These are phyloP conservation scores for Umbilicus rupestris DNA, from an alignment of 164 flowering plant species.

Conservation along the genomic window DNA sequence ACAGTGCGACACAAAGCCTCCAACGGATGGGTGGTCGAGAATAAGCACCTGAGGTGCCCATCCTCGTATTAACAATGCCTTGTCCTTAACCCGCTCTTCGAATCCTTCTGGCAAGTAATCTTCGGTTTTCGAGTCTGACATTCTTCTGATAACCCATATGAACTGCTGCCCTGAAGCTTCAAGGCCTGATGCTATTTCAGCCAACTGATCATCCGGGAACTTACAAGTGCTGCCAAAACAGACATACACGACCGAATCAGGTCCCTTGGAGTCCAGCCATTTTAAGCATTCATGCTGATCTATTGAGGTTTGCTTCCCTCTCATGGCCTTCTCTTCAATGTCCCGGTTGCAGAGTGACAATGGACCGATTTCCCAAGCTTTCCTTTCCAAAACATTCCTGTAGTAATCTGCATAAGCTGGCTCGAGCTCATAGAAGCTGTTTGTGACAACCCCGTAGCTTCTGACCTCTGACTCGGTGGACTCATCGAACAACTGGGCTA, in stretches of 20 bases:
- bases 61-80: slow-evolving; percentile 25
- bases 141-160: slow-evolving; percentile 29
- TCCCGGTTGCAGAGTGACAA: slow-evolving; percentile 17
- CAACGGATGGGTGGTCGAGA: slow-evolving; percentile 21
- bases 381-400: slow-evolving; percentile 7
- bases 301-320: slow-evolving; percentile 19
- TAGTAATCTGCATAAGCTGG: slow-evolving; percentile 8
- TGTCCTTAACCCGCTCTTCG: slow-evolving; percentile 16
- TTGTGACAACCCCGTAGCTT: slow-evolving; percentile 1
- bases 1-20: slow-evolving; percentile 32
- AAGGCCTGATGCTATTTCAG: slow-evolving; percentile 30
- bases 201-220: slow-evolving; percentile 16
- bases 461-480: neutral
- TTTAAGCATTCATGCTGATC: slow-evolving; percentile 22
- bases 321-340: slow-evolving; percentile 11
- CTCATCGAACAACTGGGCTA: neutral
- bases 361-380: slow-evolving; percentile 32
- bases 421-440: slow-evolving; percentile 11
- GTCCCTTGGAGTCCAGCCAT: slow-evolving; percentile 29
- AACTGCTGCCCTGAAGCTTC: slow-evolving; percentile 26
- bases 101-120: slow-evolving; percentile 17
- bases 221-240: slow-evolving; percentile 20
- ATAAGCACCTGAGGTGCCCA: slow-evolving; percentile 38
- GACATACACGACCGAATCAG: slow-evolving; percentile 26
- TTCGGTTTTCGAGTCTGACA: neutral